Evolutionary conservation across 1,139 yeast species (phyloP), one percentile per base, ranked within the genome.

Genomic region (Suhomyces kunorum): DNA sequence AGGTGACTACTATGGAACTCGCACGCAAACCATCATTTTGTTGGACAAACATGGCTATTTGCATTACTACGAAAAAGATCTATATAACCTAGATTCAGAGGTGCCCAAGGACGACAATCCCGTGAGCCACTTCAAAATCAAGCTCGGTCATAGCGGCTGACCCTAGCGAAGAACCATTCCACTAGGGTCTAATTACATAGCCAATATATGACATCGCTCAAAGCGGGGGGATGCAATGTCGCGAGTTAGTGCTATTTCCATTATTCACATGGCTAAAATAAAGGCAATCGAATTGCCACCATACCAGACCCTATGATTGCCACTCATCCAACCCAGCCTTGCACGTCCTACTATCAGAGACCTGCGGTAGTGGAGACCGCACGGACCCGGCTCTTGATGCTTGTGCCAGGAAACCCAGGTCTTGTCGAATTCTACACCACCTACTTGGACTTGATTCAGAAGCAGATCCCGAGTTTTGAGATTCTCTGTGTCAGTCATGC

Each of bases 21-120:
- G 98, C 39, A 87, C 97, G 0, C 96, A 89, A 55, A 88, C 96
- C 0, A 77, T 89, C 1, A 71, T 90, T 5, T 55, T 88, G 15
- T 71, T 87, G 8, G 77, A 75, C 50, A 71, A 68, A 27, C 42
- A 59, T 5, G 83, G 85, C 2, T 44, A 47, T 13, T 50, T 73
- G 33, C 61, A 66, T 40, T 72, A 72, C 49, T 66, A 61, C 40
- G 78, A 73, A 50, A 51, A 62, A 26, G 66, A 68, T 45, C 44
- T 71, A 14, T 68, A 68, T 45, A 46, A 48, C 25, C 48, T 62
- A 2, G 71, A 66, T 42, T 53, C 53, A 4, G 23, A 36, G 5
- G 47, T 41, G n/a, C 38, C 32, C 4, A 40, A 34, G 25, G 19
- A 36, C 32, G 34, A 40, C 9, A 17, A 37, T 8, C 23, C 27